Evolutionary conservation across 805 yeast genomes (phyloP), one percentile per base, ranked within the genome.

Genomic region (Nakazawaea siamensis): DNA sequence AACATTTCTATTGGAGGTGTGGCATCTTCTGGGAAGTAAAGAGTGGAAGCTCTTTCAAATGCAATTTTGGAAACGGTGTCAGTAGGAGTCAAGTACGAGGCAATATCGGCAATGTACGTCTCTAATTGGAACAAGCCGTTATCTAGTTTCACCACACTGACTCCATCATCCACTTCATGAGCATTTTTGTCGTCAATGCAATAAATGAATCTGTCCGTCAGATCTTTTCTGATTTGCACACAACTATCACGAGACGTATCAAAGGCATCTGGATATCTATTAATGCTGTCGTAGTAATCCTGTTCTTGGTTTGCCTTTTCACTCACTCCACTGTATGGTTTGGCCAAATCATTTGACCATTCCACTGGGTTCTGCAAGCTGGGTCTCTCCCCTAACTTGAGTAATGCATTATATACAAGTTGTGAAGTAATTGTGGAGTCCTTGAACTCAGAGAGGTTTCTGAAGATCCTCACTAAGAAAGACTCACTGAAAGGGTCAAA

Each of bases 111-210:
- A 42, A 90, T 73, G 52, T 82, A 95, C 2, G 86, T 66, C 20
- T 79, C 70, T 4, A 88, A 44, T 8, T 62, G 57, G 44, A 59
- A 72, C 11, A 49, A 49, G 3, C 54, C 51, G 1, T 52, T 44
- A 1, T 48, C 46, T 4, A 43, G 35, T 34, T 18, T 43, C 42
- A 19, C 46, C 14, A 90, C 61, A 1, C 95, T 74, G 18, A 90
- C 66, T 31, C 97, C 98, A 56, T 90, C 98, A 55, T 90, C 98
- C 40, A 92, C 81, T 54, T 92, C 97, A 45, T 80, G 80, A 0
- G 97, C 95, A 27, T 66, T 67, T 3, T 63, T 72, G 3, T 80
- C 67, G 57, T 92, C 98, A 39, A 90, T 85, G 56, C 97, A 87
- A 52, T 76, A 90, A 2, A 87, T 76, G 0, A 72, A 68, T 10